Evolutionary conservation across 306 rosid species (phyloP).

Genomic region (Quercus ilex): DNA sequence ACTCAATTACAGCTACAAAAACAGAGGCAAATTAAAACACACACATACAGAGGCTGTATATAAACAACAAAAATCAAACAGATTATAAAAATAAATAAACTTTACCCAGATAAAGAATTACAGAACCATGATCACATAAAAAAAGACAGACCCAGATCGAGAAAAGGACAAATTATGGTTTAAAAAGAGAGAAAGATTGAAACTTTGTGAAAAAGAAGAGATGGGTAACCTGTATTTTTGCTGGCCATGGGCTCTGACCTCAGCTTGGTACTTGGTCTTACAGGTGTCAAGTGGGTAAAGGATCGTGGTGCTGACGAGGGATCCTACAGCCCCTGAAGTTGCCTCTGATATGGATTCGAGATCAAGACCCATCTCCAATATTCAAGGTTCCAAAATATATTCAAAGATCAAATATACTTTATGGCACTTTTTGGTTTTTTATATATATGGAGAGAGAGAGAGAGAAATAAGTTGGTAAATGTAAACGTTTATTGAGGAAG

Average conservation of each 20-base stretch:
- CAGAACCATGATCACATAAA: not conserved
- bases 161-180: not conserved
- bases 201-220: not conserved
- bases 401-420: not conserved
- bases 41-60: not conserved
- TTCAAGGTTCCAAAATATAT: not conserved
- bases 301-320: conserved; percentile 83
- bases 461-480: not conserved
- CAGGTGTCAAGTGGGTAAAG: conserved; percentile 95
- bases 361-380: conserved; percentile 58
- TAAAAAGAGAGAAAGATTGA: not conserved
- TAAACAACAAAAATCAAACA: not conserved
- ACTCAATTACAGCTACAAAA: not conserved
- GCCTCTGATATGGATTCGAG: conserved; percentile 96
- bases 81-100: not conserved
- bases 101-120: not conserved
- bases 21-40: not conserved
- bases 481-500: not conserved
- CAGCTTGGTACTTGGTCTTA: conserved; percentile 95
- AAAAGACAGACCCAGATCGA: not conserved
- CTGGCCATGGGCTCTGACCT: conserved; percentile 62
- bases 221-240: conserved; percentile 61
- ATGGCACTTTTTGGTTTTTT: not conserved
- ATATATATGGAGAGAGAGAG: not conserved
- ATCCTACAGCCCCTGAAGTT: conserved; percentile 96